Base-by-base conservation (phyloP, 2,329 filamentous ascomycete species). In the Colletotrichum cereale region DNA sequence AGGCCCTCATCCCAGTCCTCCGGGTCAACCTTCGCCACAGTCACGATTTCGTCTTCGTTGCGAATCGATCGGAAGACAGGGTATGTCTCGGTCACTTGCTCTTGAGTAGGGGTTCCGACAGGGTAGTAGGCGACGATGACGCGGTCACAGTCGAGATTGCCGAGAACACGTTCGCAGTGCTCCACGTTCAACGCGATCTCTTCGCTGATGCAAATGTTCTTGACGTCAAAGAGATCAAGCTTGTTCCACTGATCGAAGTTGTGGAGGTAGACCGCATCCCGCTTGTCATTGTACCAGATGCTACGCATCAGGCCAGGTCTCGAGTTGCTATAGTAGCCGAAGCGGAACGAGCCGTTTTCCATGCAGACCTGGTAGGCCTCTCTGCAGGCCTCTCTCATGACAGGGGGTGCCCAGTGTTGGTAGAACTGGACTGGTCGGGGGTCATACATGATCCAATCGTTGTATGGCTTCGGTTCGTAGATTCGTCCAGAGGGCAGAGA, bases 211-310 rank as follows among this genome's bases (percentile, higher is more conserved):
- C 24, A 21, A 26, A 58, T 14, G 8, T 44, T 58, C 4, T 58
- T 58, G 12, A 58, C 36, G 3, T 42, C 14, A 4, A 58, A 26
- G 56, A 21, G 36, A 24, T 31, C 26, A 11, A 29, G 3, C 3
- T 21, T 6, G 24, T 26, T 12, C n/a, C 10, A 58, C 38, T 58
- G 56, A 12, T 2, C 6, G 21, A 3, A 29, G 5, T 14, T 29
- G 38, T 26, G 40, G 24, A 58, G 8, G 24, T 58, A 58, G 24
- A 58, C 40, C 14, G 24, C 38, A 24, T 58, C 56, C 36, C n/a
- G n/a, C 12, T 58, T 10, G 8, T 58, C 24, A 14, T 58, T 58
- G 24, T 29, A 58, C 56, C 56, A 58, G 21, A 58, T 58, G 24
- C 24, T 29, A 5, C 38, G 24, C 24, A 58, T 21, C 4, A 6